phyloP scores from a whole-genome alignment of 257 asterid species.

The Dorcoceras hygrometricum region DNA sequence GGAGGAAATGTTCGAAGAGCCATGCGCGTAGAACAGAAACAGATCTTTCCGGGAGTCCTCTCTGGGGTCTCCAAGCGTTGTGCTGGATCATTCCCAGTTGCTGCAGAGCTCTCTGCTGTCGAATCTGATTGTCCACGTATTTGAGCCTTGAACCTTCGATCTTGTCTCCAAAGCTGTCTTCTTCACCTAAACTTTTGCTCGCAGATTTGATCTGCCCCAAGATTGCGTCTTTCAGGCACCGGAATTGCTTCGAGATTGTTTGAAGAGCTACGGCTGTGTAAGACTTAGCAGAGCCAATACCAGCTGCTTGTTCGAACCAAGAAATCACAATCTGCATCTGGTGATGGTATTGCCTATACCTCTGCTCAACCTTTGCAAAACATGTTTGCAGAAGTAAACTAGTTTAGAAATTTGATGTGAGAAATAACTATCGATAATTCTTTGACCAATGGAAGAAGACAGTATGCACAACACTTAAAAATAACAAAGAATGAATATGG shows the following conservation, averaged over 20 bases:
- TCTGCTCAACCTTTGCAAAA: conserved; percentile 72
- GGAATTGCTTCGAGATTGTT: conserved; percentile 90
- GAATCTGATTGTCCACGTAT: conserved; percentile 75
- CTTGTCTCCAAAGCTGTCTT: conserved; percentile 53
- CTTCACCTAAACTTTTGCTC: conserved; percentile 80
- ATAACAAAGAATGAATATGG: background rate
- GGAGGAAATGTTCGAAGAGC: conserved; percentile 98
- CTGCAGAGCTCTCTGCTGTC: conserved; percentile 93
- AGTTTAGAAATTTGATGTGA: background rate
- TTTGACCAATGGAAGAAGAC: background rate
- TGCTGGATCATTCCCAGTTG: conserved; percentile 98
- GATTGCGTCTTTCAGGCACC: conserved; percentile 91
- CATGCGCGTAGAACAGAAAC: conserved; percentile 97
- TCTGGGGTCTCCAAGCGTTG: conserved; percentile 99
- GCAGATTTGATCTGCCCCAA: conserved; percentile 67
- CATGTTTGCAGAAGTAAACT: conserved; percentile 6
- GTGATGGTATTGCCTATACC: conserved; percentile 89
- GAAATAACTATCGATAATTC: background rate
- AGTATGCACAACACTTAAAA: background rate
- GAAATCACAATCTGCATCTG: conserved; percentile 86
- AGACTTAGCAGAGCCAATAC: conserved; percentile 74
- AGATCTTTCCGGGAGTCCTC: conserved; percentile 94
- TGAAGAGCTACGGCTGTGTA: conserved; percentile 90
- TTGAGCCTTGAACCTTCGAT: conserved; percentile 81
- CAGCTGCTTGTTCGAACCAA: conserved; percentile 93